Conservation (phyloP, 1,284 basidiomycete species). For the Apiotrichum gamsii region DNA sequence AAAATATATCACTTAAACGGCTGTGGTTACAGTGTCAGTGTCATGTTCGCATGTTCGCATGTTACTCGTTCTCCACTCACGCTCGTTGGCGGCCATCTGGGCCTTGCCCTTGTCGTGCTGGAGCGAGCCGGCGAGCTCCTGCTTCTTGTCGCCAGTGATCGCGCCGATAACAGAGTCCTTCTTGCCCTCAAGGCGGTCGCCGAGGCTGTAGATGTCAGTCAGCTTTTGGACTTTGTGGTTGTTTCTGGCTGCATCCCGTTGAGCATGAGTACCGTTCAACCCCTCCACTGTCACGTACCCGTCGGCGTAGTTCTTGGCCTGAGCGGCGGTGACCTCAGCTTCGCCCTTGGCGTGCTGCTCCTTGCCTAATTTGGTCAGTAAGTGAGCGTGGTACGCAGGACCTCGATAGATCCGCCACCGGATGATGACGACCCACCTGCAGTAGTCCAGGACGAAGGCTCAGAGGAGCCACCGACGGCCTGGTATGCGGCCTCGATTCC, state of each 20-base stretch:
- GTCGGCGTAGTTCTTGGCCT: conserved; percentile 50
- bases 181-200: conserved; percentile 60
- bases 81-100: conserved; percentile 43
- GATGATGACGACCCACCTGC: too few species aligned
- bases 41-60: too few species aligned
- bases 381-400: not conserved
- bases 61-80: too few species aligned
- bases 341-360: conserved; percentile 60
- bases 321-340: conserved; percentile 45
- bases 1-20: not conserved
- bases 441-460: conserved; percentile 23
- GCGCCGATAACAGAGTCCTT: conserved; percentile 61
- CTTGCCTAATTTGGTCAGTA: conserved; percentile 49
- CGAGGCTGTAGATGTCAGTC: conserved; percentile 24
- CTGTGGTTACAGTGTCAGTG: not conserved
- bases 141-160: conserved; percentile 58
- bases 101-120: conserved; percentile 57
- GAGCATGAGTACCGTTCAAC: too few species aligned
- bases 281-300: conserved; percentile 49
- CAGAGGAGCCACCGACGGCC: conserved; percentile 39
- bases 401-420: too few species aligned
- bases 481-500: conserved; percentile 54
- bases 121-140: conserved; percentile 55
- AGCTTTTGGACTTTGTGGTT: too few species aligned
- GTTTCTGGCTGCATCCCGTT: too few species aligned